Evolutionary conservation across 2,329 filamentous ascomycete species (phyloP), one percentile per base, ranked within the genome.

Genomic region (Neofusicoccum umdonicola): DNA sequence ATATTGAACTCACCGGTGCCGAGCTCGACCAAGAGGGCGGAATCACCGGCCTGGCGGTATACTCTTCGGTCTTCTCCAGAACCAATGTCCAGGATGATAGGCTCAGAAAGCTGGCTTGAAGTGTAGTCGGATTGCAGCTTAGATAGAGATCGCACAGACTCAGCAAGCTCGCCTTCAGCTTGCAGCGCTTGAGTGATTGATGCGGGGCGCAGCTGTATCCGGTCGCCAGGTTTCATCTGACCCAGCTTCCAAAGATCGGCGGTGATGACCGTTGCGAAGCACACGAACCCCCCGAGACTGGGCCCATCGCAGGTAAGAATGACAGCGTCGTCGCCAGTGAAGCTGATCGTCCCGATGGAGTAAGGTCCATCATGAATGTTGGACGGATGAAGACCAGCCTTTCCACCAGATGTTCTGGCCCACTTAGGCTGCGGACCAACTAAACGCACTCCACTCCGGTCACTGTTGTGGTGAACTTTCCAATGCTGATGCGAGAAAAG

Each of bases 291-390:
- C 17, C 51, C 51, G 4, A 54, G 51, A 22, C 51, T 54, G 9
- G 31, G 51, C 17, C 51, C 51, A 17, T 39, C 31, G 34, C 51
- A 54, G 37, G 51, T 54, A 9, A 54, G 51, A 13, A 37, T 54
- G 34, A 54, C n/a, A 19, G 51, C 51, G 35, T 54, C 51, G 34
- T 54, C 51, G 9, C 51, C 51, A n/a, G 51, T 54, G 51, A 54
- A 54, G 7, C 51, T 54, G 8, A 54, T 41, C 13, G 34, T 39
- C 7, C 51, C 51, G 22, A 54, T 31, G 13, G 51, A 54, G 34
- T 54, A 54, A 19, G 51, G 34, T 7, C 51, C 37, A 13, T 54
- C 51, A 15, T 54, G 51, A 12, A 54, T 39, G 19, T 54, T 54
- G 13, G 51, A 39, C 13, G 51, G 51, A 39, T 54, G 51, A 4